Evolutionary conservation across 352 stramenopile genomes (phyloP).

Genomic region (Globisporangium nagaii): DNA sequence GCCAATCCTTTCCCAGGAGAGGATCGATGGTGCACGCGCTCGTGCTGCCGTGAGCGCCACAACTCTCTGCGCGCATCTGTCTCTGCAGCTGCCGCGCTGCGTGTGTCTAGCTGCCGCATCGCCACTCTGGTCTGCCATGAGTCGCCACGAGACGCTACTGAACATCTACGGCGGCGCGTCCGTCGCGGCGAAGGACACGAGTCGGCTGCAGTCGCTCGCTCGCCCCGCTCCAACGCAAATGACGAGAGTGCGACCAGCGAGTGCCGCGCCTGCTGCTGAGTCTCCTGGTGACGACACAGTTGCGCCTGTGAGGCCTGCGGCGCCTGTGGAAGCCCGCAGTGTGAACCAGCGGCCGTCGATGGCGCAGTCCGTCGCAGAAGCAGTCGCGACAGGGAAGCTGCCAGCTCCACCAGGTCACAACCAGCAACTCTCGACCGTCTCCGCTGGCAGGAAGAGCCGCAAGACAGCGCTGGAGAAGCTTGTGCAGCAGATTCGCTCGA

Average conservation of each 20-base stretch:
- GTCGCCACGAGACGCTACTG: conserved; percentile 3
- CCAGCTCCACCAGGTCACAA: background rate
- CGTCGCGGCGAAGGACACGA: background rate
- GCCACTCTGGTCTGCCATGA: background rate
- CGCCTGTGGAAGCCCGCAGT: no score
- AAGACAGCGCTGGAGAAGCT: background rate
- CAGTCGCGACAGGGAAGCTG: background rate
- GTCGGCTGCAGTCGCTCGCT: background rate
- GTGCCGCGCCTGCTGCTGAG: background rate
- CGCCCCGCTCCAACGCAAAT: background rate
- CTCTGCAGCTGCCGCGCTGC: no score
- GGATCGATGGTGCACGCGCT: no score
- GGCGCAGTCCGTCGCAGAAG: background rate
- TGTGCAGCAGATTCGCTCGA: background rate
- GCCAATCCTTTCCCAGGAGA: no score
- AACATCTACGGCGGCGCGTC: background rate
- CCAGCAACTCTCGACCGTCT: background rate
- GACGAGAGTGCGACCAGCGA: background rate
- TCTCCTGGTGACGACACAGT: background rate
- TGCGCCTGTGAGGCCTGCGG: background rate
- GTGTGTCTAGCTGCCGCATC: no score
- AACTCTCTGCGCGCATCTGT: no score
- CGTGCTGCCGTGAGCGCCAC: no score
- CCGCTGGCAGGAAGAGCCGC: background rate
- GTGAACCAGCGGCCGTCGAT: background rate